These are phyloP conservation scores for Pyrenopolyporus hunteri DNA, from an alignment of 495 filamentous ascomycete genomes.

Conservation along the genomic window DNA sequence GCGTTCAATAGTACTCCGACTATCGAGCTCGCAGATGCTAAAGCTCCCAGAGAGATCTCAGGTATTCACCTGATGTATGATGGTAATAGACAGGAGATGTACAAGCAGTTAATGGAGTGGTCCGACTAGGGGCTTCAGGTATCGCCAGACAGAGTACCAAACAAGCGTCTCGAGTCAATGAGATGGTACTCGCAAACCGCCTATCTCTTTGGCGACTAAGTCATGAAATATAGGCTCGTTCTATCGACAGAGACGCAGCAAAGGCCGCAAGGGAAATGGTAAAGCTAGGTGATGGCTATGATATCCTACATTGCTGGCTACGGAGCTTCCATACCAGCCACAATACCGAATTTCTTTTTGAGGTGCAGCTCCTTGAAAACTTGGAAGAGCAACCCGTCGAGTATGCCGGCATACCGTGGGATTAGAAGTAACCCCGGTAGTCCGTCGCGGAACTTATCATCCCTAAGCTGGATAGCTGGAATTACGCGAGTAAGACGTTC, in stretches of 20 bases:
- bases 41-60: constrained; percentile 55
- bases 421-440: constrained; percentile 55
- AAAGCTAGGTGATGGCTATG: constrained; percentile 46
- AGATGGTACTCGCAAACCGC: constrained; percentile 56
- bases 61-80: constrained; percentile 53
- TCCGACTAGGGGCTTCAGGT: constrained; percentile 52
- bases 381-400: constrained; percentile 57
- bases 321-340: constrained; percentile 50
- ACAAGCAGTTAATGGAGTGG: constrained; percentile 49
- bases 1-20: constrained; percentile 57
- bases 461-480: constrained; percentile 53
- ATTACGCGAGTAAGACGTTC: constrained; percentile 49
- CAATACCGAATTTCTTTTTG: constrained; percentile 55
- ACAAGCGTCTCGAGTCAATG: constrained; percentile 51
- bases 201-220: constrained; percentile 56
- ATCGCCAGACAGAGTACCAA: constrained; percentile 46
- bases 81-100: constrained; percentile 44
- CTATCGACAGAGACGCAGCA: constrained; percentile 46
- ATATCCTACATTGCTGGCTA: constrained; percentile 52
- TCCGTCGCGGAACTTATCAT: constrained; percentile 53
- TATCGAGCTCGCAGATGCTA: constrained; percentile 54
- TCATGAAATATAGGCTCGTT: constrained; percentile 55
- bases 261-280: constrained; percentile 50
- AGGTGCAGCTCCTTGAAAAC: constrained; percentile 54
- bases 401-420: constrained; percentile 56